These are phyloP conservation scores for Osmanthus fragrans DNA, from an alignment of 257 asterid species.

Conservation along the genomic window DNA sequence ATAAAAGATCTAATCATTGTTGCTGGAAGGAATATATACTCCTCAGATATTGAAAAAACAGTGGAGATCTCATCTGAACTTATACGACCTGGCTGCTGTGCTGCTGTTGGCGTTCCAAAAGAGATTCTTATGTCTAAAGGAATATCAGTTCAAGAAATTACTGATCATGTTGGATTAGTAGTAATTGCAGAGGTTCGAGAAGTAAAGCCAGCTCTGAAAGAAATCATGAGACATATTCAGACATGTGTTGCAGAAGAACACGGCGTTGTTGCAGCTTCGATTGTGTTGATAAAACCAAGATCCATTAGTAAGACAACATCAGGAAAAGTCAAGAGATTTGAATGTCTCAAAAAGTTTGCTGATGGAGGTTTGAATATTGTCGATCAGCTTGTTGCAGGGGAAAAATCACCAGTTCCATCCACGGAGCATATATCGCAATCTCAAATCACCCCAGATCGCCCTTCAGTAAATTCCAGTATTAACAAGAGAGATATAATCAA, in stretches of 20 bases:
- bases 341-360: constrained; percentile 50
- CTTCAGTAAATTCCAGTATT: constrained; percentile 21
- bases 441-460: constrained; percentile 10
- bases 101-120: constrained; percentile 59
- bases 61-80: constrained; percentile 57
- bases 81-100: constrained; percentile 69
- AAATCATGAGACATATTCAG: constrained; percentile 38
- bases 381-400: constrained; percentile 29
- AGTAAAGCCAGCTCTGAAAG: constrained; percentile 25
- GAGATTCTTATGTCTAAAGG: constrained; percentile 55
- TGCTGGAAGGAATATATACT: constrained; percentile 61
- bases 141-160: constrained; percentile 38
- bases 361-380: constrained; percentile 49
- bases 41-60: constrained; percentile 65
- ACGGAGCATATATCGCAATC: constrained; percentile 10
- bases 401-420: constrained; percentile 19
- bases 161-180: constrained; percentile 61
- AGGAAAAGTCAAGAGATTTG: constrained; percentile 68
- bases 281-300: constrained; percentile 51
- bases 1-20: constrained; percentile 64
- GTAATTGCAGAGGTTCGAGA: constrained; percentile 65
- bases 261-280: constrained; percentile 45
- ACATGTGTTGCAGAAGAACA: constrained; percentile 62
- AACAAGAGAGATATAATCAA: constrained; percentile 36
- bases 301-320: constrained; percentile 67